Conservation (phyloP, 148 eudicot species). For the Talinum fruticosum region DNA sequence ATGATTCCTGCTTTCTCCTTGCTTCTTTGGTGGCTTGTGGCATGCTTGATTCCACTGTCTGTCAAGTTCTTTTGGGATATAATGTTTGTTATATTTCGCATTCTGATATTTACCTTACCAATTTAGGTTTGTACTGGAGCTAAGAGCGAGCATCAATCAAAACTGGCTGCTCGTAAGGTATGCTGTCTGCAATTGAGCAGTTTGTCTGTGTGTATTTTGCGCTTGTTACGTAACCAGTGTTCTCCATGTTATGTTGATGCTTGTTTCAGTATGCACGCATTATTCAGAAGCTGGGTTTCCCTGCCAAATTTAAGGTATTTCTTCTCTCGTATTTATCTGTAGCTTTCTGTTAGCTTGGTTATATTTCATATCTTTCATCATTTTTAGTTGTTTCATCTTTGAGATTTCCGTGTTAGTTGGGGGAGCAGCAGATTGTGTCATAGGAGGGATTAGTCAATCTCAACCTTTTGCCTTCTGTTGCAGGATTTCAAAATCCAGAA, state of each 20-base stretch:
- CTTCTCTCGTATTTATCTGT: not conserved
- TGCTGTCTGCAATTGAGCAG: not conserved
- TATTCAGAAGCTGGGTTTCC: constrained; percentile 82
- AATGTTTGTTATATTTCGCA: not conserved
- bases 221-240: not conserved
- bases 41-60: too few species aligned
- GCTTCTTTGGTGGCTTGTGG: too few species aligned
- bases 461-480: constrained; percentile 6
- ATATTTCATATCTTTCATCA: not conserved
- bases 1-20: not conserved
- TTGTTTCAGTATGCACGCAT: constrained; percentile 74
- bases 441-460: not conserved
- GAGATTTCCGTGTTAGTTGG: not conserved
- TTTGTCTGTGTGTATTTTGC: not conserved
- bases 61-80: not conserved
- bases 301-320: constrained; percentile 77
- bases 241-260: constrained; percentile 4
- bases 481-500: constrained; percentile 93
- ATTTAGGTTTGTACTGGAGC: constrained; percentile 84
- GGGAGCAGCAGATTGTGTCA: not conserved
- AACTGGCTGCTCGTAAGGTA: constrained; percentile 80
- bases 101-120: not conserved
- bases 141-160: constrained; percentile 79
- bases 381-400: not conserved
- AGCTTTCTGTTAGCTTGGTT: not conserved